Base-by-base conservation (phyloP, 805 yeast species). In the Spencermartinsiella europaea region DNA sequence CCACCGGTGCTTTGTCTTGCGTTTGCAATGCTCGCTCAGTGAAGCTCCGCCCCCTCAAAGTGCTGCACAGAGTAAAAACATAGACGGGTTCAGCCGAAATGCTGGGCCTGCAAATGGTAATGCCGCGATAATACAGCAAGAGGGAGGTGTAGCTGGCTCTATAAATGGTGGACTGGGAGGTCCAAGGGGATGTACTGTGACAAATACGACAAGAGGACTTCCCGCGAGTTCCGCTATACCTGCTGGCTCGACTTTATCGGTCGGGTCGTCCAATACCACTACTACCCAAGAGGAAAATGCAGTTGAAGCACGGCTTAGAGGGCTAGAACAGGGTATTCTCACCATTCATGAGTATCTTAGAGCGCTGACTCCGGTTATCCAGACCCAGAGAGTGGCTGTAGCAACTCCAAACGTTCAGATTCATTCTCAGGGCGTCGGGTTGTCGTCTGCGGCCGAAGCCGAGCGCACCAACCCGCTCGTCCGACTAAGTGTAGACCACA, bases 1-100 rank as follows among this genome's bases (percentile, higher is more conserved):
- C 53, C 76, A 75, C 46, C 65, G 83, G 22, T 79, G 85, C 51
- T 64, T 62, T 37, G 68, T 77, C 22, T 55, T 79, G 34, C 60
- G 72, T 37, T 54, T 77, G 5, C 69, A 66, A 0, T 79, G 85
- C 50, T 75, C 81, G 0, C 54, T 78, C 36, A 65, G 75, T 2
- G 42, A 21, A 8, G 31, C n/a, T 15, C 28, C 42, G 8, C 8
- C 20, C 17, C 42, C 40, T 5, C 17, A 34, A n/a, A 34, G 16
- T n/a, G 37, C 37, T 34, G 37, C 14, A 15, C 37, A n/a, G 10
- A n/a, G 16, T n/a, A n/a, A n/a, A n/a, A n/a, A n/a, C n/a, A n/a
- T n/a, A n/a, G n/a, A n/a, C n/a, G n/a, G n/a, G n/a, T n/a, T n/a
- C n/a, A n/a, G n/a, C n/a, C n/a, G n/a, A n/a, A n/a, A n/a, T n/a